A percentile compares a stretch with the other conserved stretches of the same genome.
Evolutionary conservation across 2,329 filamentous ascomycete species (phyloP).

Genomic region (Graphilbum ipis-grandicollis): DNA sequence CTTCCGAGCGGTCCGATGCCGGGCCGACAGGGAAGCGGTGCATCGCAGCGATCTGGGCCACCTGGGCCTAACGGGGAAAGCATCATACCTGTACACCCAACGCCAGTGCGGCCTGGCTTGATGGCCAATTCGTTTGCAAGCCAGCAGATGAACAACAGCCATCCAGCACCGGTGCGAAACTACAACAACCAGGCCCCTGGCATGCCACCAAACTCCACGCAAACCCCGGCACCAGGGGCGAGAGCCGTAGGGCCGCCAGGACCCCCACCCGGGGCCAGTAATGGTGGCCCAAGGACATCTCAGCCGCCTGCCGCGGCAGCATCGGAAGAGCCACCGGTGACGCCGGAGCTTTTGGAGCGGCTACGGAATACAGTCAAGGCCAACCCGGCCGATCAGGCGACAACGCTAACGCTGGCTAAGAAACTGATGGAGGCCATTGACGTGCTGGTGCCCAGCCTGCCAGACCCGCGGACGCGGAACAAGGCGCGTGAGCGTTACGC

Average conservation of each 20-base stretch:
- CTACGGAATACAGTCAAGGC: conserved; percentile 52
- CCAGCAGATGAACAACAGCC: conserved; percentile 27
- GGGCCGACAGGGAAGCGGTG: conserved; percentile 13
- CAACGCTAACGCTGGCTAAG: conserved; percentile 60
- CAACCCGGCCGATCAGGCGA: conserved; percentile 54
- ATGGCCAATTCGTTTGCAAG: conserved; percentile 41
- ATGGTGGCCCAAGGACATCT: too few species aligned
- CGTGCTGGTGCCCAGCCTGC: conserved; percentile 45
- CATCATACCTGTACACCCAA: conserved; percentile 44
- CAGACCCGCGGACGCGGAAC: conserved; percentile 53
- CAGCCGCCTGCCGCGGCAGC: conserved; percentile 13
- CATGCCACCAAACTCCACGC: too few species aligned
- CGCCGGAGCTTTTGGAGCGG: conserved; percentile 58
- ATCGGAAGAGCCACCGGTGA: conserved; percentile 41
- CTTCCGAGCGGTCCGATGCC: conserved; percentile 13
- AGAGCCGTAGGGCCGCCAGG: too few species aligned
- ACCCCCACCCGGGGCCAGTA: too few species aligned
- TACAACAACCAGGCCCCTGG: too few species aligned
- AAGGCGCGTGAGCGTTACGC: conserved; percentile 73
- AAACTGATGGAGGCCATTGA: conserved; percentile 73
- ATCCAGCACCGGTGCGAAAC: conserved; percentile 40
- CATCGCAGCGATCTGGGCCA: conserved; percentile 15
- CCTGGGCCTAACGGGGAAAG: too few species aligned
- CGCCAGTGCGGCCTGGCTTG: conserved; percentile 44
- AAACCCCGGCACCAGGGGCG: too few species aligned